Percentiles rank a stretch among this genome's conserved stretches.
These are phyloP conservation scores for Trichoderma oligosporum DNA, from an alignment of 2,329 filamentous ascomycete species.

Conservation along the genomic window DNA sequence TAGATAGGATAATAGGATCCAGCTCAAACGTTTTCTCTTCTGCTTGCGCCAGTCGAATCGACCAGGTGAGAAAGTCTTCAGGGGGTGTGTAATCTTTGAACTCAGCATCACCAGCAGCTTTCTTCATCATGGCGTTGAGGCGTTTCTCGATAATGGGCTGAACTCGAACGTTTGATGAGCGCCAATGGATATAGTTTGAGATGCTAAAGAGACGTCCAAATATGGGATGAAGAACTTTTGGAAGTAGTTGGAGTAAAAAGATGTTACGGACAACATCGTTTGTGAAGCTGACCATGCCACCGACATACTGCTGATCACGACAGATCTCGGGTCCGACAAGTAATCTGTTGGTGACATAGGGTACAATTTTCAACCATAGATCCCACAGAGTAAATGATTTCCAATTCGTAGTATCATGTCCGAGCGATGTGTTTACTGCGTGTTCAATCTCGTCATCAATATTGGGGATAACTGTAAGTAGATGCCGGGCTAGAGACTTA, in stretches of 20 bases:
- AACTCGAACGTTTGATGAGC: slow-evolving; percentile 39
- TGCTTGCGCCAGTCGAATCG: slow-evolving; percentile 47
- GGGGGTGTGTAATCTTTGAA: slow-evolving; percentile 43
- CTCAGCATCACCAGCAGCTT: slow-evolving; percentile 38
- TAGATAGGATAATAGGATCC: slow-evolving; percentile 45
- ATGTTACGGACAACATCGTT: slow-evolving; percentile 45
- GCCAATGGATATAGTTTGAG: slow-evolving; percentile 46
- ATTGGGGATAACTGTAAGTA: slow-evolving; percentile 38
- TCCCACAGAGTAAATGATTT: slow-evolving; percentile 43
- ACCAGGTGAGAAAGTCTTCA: slow-evolving; percentile 57
- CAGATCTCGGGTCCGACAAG: slow-evolving; percentile 38
- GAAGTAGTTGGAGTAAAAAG: slow-evolving; percentile 45
- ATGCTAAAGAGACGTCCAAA: slow-evolving; percentile 44
- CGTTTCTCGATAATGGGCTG: slow-evolving; percentile 49
- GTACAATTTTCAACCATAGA: slow-evolving; percentile 41
- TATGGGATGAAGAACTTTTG: slow-evolving; percentile 47
- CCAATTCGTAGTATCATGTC: slow-evolving; percentile 35
- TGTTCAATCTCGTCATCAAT: slow-evolving; percentile 40
- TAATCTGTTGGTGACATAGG: slow-evolving; percentile 42
- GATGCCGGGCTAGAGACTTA: slow-evolving; percentile 41
- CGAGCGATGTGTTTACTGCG: slow-evolving; percentile 36
- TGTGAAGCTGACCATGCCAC: slow-evolving; percentile 48
- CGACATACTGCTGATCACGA: slow-evolving; percentile 44
- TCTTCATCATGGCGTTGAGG: slow-evolving; percentile 43
- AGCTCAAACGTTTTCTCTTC: slow-evolving; percentile 44